phyloP scores from a whole-genome alignment of 2,329 filamentous ascomycete genomes.

The Fusarium caatingaense region DNA sequence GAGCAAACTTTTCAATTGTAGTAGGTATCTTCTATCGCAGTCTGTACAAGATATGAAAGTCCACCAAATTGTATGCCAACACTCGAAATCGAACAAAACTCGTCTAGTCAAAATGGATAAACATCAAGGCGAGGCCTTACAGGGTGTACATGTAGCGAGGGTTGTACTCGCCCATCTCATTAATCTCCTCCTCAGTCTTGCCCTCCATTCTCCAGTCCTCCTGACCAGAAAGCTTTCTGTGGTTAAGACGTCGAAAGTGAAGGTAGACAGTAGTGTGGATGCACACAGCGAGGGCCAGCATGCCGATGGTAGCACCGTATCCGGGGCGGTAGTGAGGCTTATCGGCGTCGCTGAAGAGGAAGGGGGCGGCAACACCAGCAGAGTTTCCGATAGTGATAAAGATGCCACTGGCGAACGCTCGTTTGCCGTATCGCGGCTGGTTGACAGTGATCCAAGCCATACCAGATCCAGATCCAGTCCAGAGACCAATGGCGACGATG shows the following conservation, averaged over 20 bases:
- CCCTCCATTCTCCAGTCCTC: slow-evolving; percentile 56
- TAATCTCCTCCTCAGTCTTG: slow-evolving; percentile 55
- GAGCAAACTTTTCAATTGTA: neutral
- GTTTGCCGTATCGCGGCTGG: slow-evolving; percentile 72
- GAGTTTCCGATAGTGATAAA: slow-evolving; percentile 72
- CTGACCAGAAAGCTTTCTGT: slow-evolving; percentile 50
- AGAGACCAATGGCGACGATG: slow-evolving; percentile 68
- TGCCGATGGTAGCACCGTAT: slow-evolving; percentile 62
- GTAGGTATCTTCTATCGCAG: neutral
- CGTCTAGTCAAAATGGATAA: neutral
- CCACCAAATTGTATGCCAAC: neutral
- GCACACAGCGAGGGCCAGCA: slow-evolving; percentile 53
- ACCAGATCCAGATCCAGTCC: slow-evolving; percentile 54
- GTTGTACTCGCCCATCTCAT: slow-evolving; percentile 56
- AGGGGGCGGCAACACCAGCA: slow-evolving; percentile 71
- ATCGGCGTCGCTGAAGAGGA: slow-evolving; percentile 60
- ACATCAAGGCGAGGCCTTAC: neutral
- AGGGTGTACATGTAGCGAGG: slow-evolving; percentile 45
- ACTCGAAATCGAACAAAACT: neutral
- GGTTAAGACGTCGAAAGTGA: slow-evolving; percentile 52
- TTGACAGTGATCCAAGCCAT: slow-evolving; percentile 63
- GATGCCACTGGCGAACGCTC: slow-evolving; percentile 70
- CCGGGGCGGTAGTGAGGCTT: slow-evolving; percentile 61
- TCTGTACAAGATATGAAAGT: neutral
- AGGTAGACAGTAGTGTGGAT: slow-evolving; percentile 46